These are phyloP conservation scores for Naganishia onofrii DNA, from an alignment of 768 basidiomycete species.

Conservation along the genomic window DNA sequence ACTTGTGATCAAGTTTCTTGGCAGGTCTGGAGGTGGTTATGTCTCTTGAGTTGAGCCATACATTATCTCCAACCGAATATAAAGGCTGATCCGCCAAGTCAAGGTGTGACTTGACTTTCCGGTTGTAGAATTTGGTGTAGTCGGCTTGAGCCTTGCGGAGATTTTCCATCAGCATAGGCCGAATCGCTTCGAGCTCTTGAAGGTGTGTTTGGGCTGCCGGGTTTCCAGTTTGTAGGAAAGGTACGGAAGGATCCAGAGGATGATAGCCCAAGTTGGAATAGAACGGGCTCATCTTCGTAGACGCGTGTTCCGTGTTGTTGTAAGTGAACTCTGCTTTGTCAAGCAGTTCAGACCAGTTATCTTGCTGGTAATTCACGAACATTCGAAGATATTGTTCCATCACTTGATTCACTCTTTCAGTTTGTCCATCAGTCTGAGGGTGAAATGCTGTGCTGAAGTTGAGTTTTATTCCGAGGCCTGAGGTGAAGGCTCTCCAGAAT, in stretches of 20 bases:
- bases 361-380: slow-evolving; percentile 50
- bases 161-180: neutral
- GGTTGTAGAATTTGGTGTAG: neutral
- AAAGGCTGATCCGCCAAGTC: neutral
- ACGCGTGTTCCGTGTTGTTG: slow-evolving; percentile 47
- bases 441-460: slow-evolving; percentile 56
- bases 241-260: neutral
- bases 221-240: neutral
- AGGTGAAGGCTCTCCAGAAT: slow-evolving; percentile 51
- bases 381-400: slow-evolving; percentile 54
- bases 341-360: slow-evolving; percentile 52
- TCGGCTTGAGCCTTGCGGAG: neutral
- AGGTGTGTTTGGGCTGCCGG: neutral
- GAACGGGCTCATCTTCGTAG: slow-evolving; percentile 52
- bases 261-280: slow-evolving; percentile 40
- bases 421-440: slow-evolving; percentile 56
- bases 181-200: neutral
- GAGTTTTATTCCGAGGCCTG: slow-evolving; percentile 49
- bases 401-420: slow-evolving; percentile 55
- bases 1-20: slow-evolving; percentile 39
- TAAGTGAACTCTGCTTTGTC: slow-evolving; percentile 51
- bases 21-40: slow-evolving; percentile 34
- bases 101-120: neutral
- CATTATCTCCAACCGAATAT: slow-evolving; percentile 34
- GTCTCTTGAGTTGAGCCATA: slow-evolving; percentile 33